Conservation (phyloP, 164 flowering plant genomes). For the Vitis riparia region DNA sequence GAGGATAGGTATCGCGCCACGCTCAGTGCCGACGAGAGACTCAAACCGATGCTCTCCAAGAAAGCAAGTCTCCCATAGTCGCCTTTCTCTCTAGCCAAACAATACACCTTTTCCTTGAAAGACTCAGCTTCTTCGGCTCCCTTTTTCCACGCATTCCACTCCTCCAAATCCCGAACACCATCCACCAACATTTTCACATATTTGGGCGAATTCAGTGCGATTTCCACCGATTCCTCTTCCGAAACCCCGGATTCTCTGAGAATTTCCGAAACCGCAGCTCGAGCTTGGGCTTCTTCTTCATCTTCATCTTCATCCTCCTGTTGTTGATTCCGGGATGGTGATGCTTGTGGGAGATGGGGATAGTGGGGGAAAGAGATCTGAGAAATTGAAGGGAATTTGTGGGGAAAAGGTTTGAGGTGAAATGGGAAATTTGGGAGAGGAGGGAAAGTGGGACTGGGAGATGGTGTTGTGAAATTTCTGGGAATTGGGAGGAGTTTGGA, state of each 20-base stretch:
- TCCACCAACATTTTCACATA: constrained; percentile 63
- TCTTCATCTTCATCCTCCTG: constrained; percentile 10
- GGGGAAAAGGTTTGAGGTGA: background rate
- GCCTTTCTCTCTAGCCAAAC: constrained; percentile 71
- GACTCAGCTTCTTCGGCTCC: constrained; percentile 15
- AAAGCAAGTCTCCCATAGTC: constrained; percentile 75
- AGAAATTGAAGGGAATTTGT: background rate
- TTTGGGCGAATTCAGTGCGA: constrained; percentile 53
- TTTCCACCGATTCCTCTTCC: constrained; percentile 34
- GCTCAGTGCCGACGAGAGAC: constrained; percentile 52
- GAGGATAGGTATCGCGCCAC: constrained; percentile 58
- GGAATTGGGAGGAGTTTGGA: constrained; percentile 12
- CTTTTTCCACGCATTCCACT: constrained; percentile 46
- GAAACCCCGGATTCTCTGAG: constrained; percentile 50
- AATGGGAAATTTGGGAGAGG: background rate
- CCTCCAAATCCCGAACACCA: constrained; percentile 72
- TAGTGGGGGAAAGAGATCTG: background rate
- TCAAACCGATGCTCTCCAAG: constrained; percentile 80
- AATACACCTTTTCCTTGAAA: constrained; percentile 52
- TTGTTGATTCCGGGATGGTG: background rate
- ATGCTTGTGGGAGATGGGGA: constrained; percentile 5
- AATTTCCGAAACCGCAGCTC: constrained; percentile 28
- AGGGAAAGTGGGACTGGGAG: constrained; percentile 6
- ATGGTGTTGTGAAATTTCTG: constrained; percentile 6
- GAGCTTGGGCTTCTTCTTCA: constrained; percentile 37